A percentile compares a stretch with the other conserved stretches of the same genome.
Evolutionary conservation across 1,284 basidiomycete species (phyloP).

Genomic region (Tausonia pullulans): DNA sequence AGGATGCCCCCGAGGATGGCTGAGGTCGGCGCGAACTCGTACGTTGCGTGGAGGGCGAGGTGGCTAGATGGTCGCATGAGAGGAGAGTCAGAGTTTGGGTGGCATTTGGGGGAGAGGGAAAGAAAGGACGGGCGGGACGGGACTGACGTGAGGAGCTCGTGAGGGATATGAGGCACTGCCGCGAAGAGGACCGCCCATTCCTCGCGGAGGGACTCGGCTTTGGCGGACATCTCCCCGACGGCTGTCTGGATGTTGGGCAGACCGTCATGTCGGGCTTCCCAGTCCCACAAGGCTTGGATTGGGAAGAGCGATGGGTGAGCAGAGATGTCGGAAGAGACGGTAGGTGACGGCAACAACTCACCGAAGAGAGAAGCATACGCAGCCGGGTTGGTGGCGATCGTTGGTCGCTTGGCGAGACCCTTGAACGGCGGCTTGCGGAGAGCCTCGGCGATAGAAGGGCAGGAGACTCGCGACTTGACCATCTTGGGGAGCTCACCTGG

Average conservation of each 20-base stretch:
- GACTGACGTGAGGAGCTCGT: slow-evolving; percentile 32
- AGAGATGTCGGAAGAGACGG: slow-evolving; percentile 1
- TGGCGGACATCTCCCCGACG: neutral
- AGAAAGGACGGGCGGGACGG: slow-evolving; percentile 2
- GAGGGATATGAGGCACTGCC: too few relatives aligned
- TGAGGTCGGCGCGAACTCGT: slow-evolving; percentile 79
- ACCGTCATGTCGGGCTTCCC: slow-evolving; percentile 47
- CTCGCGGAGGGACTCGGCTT: neutral
- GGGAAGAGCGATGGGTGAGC: too few relatives aligned
- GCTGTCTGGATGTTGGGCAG: slow-evolving; percentile 39
- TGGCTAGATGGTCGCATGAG: slow-evolving; percentile 36
- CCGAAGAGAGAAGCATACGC: slow-evolving; percentile 9
- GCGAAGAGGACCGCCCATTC: slow-evolving; percentile 28
- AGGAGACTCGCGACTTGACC: slow-evolving; percentile 28
- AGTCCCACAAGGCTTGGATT: slow-evolving; percentile 67
- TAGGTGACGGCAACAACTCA: neutral
- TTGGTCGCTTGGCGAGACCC: slow-evolving; percentile 54
- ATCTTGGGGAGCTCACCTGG: slow-evolving; percentile 1
- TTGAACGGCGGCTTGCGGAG: slow-evolving; percentile 36
- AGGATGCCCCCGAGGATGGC: slow-evolving; percentile 89
- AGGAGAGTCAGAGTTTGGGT: neutral
- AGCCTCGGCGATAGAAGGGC: slow-evolving; percentile 53
- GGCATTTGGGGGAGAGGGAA: neutral
- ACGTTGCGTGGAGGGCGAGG: slow-evolving; percentile 54
- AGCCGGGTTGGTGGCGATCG: slow-evolving; percentile 62